Percentiles rank a stretch among this genome's conserved stretches.
Conservation (phyloP, 1,284 basidiomycete genomes). For the Pseudozyma tsukubaensis region DNA sequence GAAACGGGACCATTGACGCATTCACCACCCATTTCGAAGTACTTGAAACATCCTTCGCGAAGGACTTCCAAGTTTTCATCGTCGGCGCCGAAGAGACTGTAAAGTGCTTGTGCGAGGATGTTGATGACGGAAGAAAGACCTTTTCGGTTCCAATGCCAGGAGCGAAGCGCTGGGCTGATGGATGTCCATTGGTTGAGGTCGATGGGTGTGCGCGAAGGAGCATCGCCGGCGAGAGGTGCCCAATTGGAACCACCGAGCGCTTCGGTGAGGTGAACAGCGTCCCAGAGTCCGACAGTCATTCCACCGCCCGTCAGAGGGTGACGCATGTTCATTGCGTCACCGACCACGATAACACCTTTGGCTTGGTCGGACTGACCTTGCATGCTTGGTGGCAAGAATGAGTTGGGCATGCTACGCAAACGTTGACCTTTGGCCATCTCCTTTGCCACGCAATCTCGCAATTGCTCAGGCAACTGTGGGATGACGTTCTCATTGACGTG, state of each 20-base stretch:
- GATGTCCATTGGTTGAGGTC: conserved; percentile 56
- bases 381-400: conserved; percentile 85
- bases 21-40: conserved; percentile 92
- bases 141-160: conserved; percentile 67
- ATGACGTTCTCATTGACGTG: conserved; percentile 59
- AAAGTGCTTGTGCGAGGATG: conserved; percentile 66
- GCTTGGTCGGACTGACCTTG: conserved; percentile 76
- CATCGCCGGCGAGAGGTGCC: conserved; percentile 40
- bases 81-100: conserved; percentile 66
- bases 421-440: conserved; percentile 58
- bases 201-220: conserved; percentile 19
- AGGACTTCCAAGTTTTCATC: conserved; percentile 84
- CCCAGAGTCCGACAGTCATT: conserved; percentile 68
- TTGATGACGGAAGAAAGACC: conserved; percentile 65
- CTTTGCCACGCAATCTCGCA: conserved; percentile 55
- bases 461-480: conserved; percentile 59
- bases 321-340: conserved; percentile 99
- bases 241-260: conserved; percentile 59
- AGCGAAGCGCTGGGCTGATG: conserved; percentile 51
- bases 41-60: conserved; percentile 93
- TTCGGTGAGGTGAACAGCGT: conserved; percentile 62
- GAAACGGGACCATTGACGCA: conserved; percentile 86
- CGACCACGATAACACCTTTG: conserved; percentile 85
- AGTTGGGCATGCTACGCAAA: conserved; percentile 90
- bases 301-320: conserved; percentile 91